A percentile compares a stretch with the other conserved stretches of the same genome.
phyloP scores from a whole-genome alignment of 495 filamentous ascomycete genomes.

The Trichoderma orchidacearum region DNA sequence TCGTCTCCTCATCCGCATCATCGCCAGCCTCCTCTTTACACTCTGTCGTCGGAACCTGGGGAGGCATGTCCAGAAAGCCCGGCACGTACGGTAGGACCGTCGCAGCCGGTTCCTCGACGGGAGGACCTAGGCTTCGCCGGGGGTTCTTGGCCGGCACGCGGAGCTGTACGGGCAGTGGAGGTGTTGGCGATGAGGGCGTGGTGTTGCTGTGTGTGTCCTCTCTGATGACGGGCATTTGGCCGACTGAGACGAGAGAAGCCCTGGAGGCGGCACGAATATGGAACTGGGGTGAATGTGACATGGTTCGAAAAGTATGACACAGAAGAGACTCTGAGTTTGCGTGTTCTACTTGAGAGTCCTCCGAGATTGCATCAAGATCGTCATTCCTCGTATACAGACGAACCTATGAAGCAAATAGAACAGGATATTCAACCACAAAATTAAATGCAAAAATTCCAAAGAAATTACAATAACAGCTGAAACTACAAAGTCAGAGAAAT shows the following conservation, averaged over 20 bases:
- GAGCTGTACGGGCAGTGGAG: not conserved
- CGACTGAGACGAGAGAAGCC: not conserved
- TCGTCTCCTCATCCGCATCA: not conserved
- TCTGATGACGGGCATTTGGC: constrained; percentile 2
- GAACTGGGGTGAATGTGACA: not conserved
- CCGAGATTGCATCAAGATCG: not conserved
- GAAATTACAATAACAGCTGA: too few relatives aligned
- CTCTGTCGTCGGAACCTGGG: not conserved
- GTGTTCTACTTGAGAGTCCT: not conserved
- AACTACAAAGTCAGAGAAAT: too few relatives aligned
- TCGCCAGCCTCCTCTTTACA: not conserved
- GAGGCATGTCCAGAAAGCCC: not conserved
- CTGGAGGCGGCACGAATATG: not conserved
- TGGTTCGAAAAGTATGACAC: not conserved
- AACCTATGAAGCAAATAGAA: too few relatives aligned
- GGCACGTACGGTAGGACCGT: not conserved
- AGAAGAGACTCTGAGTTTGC: not conserved
- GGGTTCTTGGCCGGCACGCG: not conserved
- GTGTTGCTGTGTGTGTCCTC: not conserved
- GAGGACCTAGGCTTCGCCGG: not conserved
- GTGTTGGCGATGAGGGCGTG: not conserved
- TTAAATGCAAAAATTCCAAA: too few relatives aligned
- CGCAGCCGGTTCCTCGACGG: too few relatives aligned
- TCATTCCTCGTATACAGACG: too few relatives aligned
- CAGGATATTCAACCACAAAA: too few relatives aligned